phyloP scores from a whole-genome alignment of 352 stramenopile species.

The Pythium phragmitis region DNA sequence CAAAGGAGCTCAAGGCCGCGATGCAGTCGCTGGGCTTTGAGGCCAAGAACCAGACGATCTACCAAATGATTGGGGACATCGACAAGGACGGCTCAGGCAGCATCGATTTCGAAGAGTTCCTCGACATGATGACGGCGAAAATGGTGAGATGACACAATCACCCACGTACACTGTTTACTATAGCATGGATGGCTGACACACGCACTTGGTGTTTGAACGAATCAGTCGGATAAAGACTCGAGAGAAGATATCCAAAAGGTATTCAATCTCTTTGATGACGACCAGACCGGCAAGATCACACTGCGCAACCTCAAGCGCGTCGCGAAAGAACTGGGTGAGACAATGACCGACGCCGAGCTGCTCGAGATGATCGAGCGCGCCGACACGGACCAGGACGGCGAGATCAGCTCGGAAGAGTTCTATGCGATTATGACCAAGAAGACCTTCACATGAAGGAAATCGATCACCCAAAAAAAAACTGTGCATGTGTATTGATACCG shows the following conservation, averaged over 20 bases:
- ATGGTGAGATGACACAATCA: conserved; percentile 53
- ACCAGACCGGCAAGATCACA: conserved; percentile 97
- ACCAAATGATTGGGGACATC: conserved; percentile 97
- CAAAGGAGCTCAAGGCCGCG: conserved; percentile 96
- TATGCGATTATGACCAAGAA: conserved; percentile 98
- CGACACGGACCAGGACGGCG: conserved; percentile 93
- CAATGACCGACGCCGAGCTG: conserved; percentile 98
- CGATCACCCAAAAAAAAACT: not conserved
- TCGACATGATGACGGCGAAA: conserved; percentile 97
- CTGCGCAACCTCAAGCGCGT: conserved; percentile 97
- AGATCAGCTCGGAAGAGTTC: conserved; percentile 98
- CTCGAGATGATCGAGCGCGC: conserved; percentile 99
- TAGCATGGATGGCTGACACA: not conserved
- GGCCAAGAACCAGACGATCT: conserved; percentile 97
- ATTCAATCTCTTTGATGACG: conserved; percentile 98
- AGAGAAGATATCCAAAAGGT: conserved; percentile 95
- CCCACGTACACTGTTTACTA: not conserved
- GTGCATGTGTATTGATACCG: conserved; percentile 26
- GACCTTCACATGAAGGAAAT: conserved; percentile 62
- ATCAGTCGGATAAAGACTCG: conserved; percentile 93
- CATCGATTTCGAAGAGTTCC: conserved; percentile 97
- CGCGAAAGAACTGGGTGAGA: conserved; percentile 98
- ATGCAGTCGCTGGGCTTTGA: conserved; percentile 97
- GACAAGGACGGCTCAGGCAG: conserved; percentile 95
- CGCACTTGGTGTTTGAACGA: conserved; percentile 5